Evolutionary conservation across 2,329 filamentous ascomycete genomes (phyloP).

Genomic region (Colletotrichum simmondsii): DNA sequence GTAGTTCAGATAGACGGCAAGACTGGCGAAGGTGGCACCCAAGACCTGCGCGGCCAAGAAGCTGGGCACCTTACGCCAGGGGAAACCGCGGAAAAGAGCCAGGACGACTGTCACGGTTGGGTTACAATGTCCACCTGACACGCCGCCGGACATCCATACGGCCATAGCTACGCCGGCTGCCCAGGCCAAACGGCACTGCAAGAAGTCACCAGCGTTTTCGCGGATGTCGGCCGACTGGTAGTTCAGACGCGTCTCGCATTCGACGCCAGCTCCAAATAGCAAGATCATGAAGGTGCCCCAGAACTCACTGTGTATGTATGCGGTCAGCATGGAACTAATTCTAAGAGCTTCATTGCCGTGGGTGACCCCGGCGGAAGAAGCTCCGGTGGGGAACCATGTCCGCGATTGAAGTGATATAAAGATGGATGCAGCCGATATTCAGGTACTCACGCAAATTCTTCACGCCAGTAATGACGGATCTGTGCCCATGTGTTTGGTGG

Average conservation of each 20-base stretch:
- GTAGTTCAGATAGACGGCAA: constrained; percentile 37
- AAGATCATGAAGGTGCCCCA: constrained; percentile 32
- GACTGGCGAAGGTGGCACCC: constrained; percentile 38
- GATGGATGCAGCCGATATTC: not conserved
- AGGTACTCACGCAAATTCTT: constrained; percentile 24
- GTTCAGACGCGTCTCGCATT: constrained; percentile 28
- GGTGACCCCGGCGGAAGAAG: not conserved
- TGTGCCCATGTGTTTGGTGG: constrained; percentile 29
- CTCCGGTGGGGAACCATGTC: not conserved
- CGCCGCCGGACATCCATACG: constrained; percentile 37
- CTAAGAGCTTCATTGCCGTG: not conserved
- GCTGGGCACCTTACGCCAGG: constrained; percentile 44
- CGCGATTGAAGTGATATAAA: not conserved
- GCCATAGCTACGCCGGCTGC: constrained; percentile 28
- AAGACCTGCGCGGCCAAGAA: constrained; percentile 44
- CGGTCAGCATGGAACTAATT: not conserved
- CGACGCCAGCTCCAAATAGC: constrained; percentile 31
- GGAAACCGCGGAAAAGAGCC: constrained; percentile 49
- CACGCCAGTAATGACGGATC: constrained; percentile 23
- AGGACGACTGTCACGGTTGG: constrained; percentile 49
- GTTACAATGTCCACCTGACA: constrained; percentile 45
- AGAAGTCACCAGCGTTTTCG: constrained; percentile 26
- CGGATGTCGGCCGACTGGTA: constrained; percentile 21
- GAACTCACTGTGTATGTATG: constrained; percentile 11
- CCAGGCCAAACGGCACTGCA: constrained; percentile 31